Evolutionary conservation across 129 eudicot species (phyloP), one percentile per base, ranked within the genome.

Genomic region (Flaveria trinervia): DNA sequence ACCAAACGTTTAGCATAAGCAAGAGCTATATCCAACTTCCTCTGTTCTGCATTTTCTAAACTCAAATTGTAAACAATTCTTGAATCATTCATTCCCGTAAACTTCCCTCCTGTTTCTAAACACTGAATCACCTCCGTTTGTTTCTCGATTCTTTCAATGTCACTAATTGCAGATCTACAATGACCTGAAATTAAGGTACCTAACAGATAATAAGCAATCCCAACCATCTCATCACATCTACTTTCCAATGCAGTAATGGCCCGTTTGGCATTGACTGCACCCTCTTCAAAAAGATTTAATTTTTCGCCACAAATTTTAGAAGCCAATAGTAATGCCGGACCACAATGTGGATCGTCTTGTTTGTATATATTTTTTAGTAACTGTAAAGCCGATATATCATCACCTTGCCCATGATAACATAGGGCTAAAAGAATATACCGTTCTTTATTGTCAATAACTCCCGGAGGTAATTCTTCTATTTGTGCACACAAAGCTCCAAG

Each of bases 31-130:
- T 91, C 94, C 89, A 94, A 79, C 67, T 89, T 94, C 83, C 99
- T 83, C 82, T 94, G 99, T 75, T 84, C 92, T 3, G 97, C 99
- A 72, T 87, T 73, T 76, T 94, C 92, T 33, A 94, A 84, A 73
- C 93, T 83, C 36, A 94, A 86, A 74, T 80, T 83, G 72, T 87
- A 89, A 60, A 91, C 49, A 11, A 87, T 66, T 30, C 60, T 73
- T 17, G 96, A 65, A 66, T 91, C 88, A 0, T 77, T 78, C 88
- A 87, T 84, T 66, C 83, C 83, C 14, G 97, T 89, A 60, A 91
- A 39, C 54, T 59, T 83, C 33, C 81, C 91, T 25, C 93, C 96
- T 13, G 56, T 81, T 82, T 91, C 93, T 67, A 94, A 78, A 69
- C 83, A 83, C 39, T 71, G 77, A 26, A 91, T 80, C 54, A 90